Evolutionary conservation across 2,329 filamentous ascomycete species (phyloP).

Genomic region (Trichocomaceae sp.): DNA sequence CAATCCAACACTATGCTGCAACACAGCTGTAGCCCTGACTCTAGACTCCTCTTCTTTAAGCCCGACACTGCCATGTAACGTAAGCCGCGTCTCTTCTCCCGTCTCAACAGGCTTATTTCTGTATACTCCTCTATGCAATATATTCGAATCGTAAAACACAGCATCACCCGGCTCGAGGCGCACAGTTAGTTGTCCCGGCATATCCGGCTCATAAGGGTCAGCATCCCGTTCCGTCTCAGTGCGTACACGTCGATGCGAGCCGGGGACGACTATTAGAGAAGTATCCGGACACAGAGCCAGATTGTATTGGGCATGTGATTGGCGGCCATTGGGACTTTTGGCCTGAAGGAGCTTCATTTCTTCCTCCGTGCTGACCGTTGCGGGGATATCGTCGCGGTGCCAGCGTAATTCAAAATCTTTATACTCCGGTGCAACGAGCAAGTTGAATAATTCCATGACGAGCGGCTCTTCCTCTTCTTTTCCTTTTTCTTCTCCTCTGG

Average conservation of each 20-base stretch:
- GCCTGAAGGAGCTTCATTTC: conserved; percentile 56
- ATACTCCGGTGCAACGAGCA: conserved; percentile 66
- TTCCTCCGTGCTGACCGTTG: conserved; percentile 58
- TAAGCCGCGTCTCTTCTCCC: conserved; percentile 34
- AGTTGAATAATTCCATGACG: conserved; percentile 82
- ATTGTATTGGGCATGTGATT: conserved; percentile 81
- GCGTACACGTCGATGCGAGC: conserved; percentile 64
- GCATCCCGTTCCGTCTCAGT: conserved; percentile 64
- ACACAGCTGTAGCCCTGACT: conserved; percentile 37
- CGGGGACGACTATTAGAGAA: conserved; percentile 69
- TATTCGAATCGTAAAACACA: conserved; percentile 88
- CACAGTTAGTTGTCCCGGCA: conserved; percentile 62
- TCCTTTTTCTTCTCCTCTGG: background rate
- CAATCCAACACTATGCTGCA: conserved; percentile 42
- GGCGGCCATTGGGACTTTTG: conserved; percentile 38
- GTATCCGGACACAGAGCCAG: conserved; percentile 70
- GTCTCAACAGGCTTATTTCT: conserved; percentile 28
- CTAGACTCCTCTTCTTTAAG: conserved; percentile 25
- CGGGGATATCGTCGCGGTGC: conserved; percentile 77
- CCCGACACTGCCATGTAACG: conserved; percentile 40
- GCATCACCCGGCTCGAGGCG: conserved; percentile 66
- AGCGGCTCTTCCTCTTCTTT: conserved; percentile 51
- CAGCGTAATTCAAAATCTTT: conserved; percentile 67
- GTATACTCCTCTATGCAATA: conserved; percentile 51
- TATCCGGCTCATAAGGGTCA: conserved; percentile 53